Conservation (phyloP, 176 grass and related monocot species). For the Phoenix roebelenii region DNA sequence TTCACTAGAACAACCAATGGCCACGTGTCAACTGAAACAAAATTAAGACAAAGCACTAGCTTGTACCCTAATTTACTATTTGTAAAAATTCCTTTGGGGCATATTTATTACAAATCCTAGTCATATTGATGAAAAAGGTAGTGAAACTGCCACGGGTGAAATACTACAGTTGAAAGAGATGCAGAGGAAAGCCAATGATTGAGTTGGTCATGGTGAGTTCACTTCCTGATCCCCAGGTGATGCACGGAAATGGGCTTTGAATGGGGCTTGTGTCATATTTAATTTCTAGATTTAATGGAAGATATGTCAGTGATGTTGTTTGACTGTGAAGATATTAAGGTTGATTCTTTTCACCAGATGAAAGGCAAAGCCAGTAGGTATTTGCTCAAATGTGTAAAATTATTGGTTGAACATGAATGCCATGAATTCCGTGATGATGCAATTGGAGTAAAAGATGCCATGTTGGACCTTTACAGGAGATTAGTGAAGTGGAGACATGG, state of each 20-base stretch:
- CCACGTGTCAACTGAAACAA: slow-evolving; percentile 16
- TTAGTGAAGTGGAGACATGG: slow-evolving; percentile 42
- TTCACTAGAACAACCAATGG: background rate
- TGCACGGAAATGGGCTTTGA: slow-evolving; percentile 30
- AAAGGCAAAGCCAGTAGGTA: slow-evolving; percentile 34
- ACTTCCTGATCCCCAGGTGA: slow-evolving; percentile 9
- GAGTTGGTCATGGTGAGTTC: slow-evolving; percentile 12
- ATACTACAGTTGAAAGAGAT: slow-evolving; percentile 27
- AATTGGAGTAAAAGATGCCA: slow-evolving; percentile 24
- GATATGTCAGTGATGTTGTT: slow-evolving; percentile 50
- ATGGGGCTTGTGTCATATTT: slow-evolving; percentile 51
- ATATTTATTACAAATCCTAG: slow-evolving; percentile 38
- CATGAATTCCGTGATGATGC: background rate
- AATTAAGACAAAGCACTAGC: background rate
- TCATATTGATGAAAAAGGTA: slow-evolving; percentile 41
- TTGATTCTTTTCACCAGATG: slow-evolving; percentile 45
- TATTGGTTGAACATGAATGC: slow-evolving; percentile 22
- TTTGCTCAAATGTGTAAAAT: slow-evolving; percentile 49
- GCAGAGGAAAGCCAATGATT: slow-evolving; percentile 18
- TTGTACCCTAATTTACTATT: slow-evolving; percentile 34
- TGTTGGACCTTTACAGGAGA: slow-evolving; percentile 47
- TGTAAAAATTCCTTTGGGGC: slow-evolving; percentile 48
- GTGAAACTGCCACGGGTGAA: slow-evolving; percentile 39
- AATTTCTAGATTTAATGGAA: slow-evolving; percentile 45
- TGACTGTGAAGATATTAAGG: slow-evolving; percentile 36